Base-by-base conservation (phyloP, 108 stramenopile genomes). In the Nitzschia sp. region DNA sequence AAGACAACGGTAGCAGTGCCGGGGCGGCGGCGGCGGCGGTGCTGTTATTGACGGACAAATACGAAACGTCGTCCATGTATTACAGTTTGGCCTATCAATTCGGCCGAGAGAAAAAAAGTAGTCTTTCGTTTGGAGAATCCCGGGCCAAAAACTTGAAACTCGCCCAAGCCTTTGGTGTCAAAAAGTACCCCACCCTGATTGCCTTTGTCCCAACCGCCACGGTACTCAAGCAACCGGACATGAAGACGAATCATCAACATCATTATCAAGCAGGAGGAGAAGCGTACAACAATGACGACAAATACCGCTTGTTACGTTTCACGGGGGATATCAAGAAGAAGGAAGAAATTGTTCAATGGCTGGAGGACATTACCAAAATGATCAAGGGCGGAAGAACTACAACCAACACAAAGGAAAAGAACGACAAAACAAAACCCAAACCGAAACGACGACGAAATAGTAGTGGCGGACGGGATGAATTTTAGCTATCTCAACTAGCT, bases 11-110 rank as follows among this genome's bases (percentile, higher is more conserved):
- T 41, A n/a, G n/a, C n/a, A 41, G 38, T 41, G 38, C 38, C 38
- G n/a, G n/a, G n/a, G 22, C 28, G 32, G 15, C 34, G 15, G 3
- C 16, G 4, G 78, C 75, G 3, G 50, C 90, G 0, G 71, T 90
- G 25, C 52, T 93, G 3, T 63, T 93, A 8, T 58, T 93, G 36
- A 82, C 87, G 0, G 88, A 90, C 75, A 93, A 93, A 46, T 93
- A 88, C 59, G 87, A 93, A 73, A 93, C 91, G 8, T 83, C 85
- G 9, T 60, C 87, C 35, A 63, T 87, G 28, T 88, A 85, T 58
- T 84, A 66, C 63, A 71, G 75, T n/a, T 41, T 93, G 47, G 80
- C 88, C 2, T 93, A 90, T 69, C 81, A 82, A 27, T 82, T 83
- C 62, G 78, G 91, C 21, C 48, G 19, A 4, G 55, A 64, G 6